Evolutionary conservation across 371 early-diverging fungal genomes (phyloP), one percentile per base, ranked within the genome.

Genomic region (Rhizopus sp.): DNA sequence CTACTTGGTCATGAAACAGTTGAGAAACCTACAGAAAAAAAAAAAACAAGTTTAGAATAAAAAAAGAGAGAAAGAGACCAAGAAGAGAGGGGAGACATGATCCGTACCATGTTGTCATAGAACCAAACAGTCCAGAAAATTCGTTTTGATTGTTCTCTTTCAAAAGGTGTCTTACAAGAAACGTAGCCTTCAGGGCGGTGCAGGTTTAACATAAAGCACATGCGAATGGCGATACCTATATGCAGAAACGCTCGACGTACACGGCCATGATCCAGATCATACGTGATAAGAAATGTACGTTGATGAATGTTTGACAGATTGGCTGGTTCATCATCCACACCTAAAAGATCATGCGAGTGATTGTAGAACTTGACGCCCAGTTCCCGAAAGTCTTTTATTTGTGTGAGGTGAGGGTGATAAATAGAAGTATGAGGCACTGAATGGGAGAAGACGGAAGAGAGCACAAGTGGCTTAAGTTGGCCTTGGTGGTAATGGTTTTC

Each of bases 121-220:
- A 70, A 68, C 73, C 73, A 73, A 10, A 69, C 63, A 4, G 65
- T 60, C 73, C 73, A 73, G 39, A 73, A 73, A 29, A 70, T 54
- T 5, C 70, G 57, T 48, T 68, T 73, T 7, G 68, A 55, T 42
- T 70, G 68, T 31, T 69, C 70, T 38, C 60, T 50, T 23, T 68
- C 68, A 37, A 50, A 56, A 0, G 53, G 46, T 3, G 59, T 47
- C 39, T 66, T 51, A 31, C 66, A 69, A 30, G 59, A 13, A 3
- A 47, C 5, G 34, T 72, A 72, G 3, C 73, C 73, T 44, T 63
- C 65, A 1, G 63, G 55, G 3, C 62, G 46, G 50, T 73, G 73
- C 6, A 73, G 53, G 16, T 73, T 64, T 10, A 73, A 46, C 31
- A 70, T 50, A 48, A 68, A 70, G 37, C 73, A 73, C 57, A 64